phyloP scores from a whole-genome alignment of 2,329 filamentous ascomycete genomes.

The Ceratocystis harringtonii region DNA sequence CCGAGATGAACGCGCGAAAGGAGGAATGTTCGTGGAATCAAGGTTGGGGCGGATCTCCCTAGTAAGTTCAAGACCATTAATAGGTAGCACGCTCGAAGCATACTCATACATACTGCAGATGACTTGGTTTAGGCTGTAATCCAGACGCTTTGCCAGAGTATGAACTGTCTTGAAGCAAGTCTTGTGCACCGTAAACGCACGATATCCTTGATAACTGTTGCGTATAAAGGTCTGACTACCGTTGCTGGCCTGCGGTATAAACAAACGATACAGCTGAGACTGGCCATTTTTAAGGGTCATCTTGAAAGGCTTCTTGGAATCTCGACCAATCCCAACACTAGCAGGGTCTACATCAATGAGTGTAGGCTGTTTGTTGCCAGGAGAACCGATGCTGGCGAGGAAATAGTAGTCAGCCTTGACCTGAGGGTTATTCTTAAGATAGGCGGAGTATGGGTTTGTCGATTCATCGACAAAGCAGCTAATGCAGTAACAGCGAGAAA shows the following conservation, averaged over 20 bases:
- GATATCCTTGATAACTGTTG: not conserved
- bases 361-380: not conserved
- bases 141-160: not conserved
- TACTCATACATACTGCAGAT: not conserved
- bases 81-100: not conserved
- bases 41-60: not conserved
- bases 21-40: not conserved
- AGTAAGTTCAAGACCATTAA: not conserved
- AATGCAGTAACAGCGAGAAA: not conserved
- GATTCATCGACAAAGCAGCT: not conserved
- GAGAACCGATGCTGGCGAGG: not conserved
- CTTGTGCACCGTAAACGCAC: not conserved
- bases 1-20: not conserved
- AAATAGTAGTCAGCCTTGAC: not conserved
- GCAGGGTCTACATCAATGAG: not conserved
- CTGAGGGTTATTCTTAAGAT: not conserved
- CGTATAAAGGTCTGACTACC: not conserved
- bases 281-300: not conserved
- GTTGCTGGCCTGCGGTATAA: not conserved
- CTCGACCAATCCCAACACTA: not conserved
- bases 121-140: not conserved
- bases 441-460: not conserved
- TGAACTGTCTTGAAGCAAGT: constrained; percentile 2
- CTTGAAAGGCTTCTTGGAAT: not conserved
- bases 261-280: not conserved